A percentile compares a stretch with the other conserved stretches of the same genome.
phyloP scores from a whole-genome alignment of 345 rosid species.

The Xanthoceras sorbifolium region DNA sequence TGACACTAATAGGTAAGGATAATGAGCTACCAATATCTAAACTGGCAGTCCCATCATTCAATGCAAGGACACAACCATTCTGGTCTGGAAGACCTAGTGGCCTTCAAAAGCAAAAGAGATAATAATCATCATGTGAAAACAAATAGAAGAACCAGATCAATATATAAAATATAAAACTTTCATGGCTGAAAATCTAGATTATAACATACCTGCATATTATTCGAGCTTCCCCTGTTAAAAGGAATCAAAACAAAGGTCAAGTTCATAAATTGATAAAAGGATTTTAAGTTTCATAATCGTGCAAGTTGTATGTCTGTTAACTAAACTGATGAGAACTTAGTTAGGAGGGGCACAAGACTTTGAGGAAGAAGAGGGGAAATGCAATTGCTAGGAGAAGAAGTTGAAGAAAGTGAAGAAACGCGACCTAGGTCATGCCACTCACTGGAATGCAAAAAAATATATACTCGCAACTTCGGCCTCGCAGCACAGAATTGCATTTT shows the following conservation, averaged over 20 bases:
- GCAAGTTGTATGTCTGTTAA: background rate
- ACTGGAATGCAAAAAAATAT: too few relatives aligned
- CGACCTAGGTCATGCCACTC: too few relatives aligned
- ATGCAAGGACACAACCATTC: conserved; percentile 44
- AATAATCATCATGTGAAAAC: background rate
- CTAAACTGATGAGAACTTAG: too few relatives aligned
- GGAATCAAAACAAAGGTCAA: conserved; percentile 14
- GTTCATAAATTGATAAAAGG: background rate
- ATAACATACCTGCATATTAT: conserved; percentile 68
- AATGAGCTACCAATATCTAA: conserved; percentile 46
- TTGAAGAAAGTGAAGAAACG: too few relatives aligned
- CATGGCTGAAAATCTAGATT: background rate
- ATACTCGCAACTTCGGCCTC: too few relatives aligned
- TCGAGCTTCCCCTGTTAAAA: conserved; percentile 59
- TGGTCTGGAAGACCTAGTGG: conserved; percentile 42
- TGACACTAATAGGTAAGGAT: conserved; percentile 54
- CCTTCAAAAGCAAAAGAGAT: conserved; percentile 39
- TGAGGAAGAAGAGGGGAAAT: too few relatives aligned
- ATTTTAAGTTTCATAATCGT: background rate
- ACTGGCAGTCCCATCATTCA: conserved; percentile 29
- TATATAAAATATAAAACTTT: background rate
- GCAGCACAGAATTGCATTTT: too few relatives aligned
- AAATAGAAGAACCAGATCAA: background rate
- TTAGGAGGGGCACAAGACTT: too few relatives aligned
- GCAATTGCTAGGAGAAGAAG: too few relatives aligned